Base-by-base conservation (phyloP, 2,329 filamentous ascomycete species). In the Calcarisporium arbuscula region DNA sequence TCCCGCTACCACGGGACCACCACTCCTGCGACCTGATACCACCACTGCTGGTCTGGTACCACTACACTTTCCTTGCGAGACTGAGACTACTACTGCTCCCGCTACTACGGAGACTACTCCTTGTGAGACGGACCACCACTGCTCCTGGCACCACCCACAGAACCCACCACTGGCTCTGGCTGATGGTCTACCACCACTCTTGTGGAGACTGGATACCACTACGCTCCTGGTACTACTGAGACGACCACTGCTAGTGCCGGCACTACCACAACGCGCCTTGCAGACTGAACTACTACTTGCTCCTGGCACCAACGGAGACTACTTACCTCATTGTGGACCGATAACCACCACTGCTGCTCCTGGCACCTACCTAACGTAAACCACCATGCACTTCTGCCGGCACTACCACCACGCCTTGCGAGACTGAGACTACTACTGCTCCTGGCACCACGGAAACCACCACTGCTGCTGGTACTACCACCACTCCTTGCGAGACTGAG, bases 31-130 rank as follows among this genome's bases (percentile, higher is more conserved):
- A 28, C 10, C 26, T 28, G 35, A 33, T 32, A 32, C 32, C 8
- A 22, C 15, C 15, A 8, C 28, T 5, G 23, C 19, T n/a, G n/a
- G n/a, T n/a, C 26, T 21, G 6, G 19, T 11, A 35, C 34, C 35
- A 39, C 34, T 23, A 28, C 18, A 31, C 34, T 16, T 29, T 22
- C 17, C 28, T 22, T n/a, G 11, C 11, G 18, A 19, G 5, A 20
- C 34, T 16, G 22, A 17, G n/a, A 19, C 18, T 22, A 15, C 36
- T 8, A 31, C 17, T 25, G 30, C 32, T 8, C 37, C 28, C 1
- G 45, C 43, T 18, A 43, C 35, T 28, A 20, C 35, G 9, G 38
- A 40, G 17, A 21, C 32, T n/a, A 14, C 29, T 19, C 36, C 36
- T 4, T 18, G 14, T 28, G 29, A 32, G 4, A n/a, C n/a, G n/a